phyloP scores from a whole-genome alignment of 192 early-diverging fungal genomes.

The Coemansia sp. region DNA sequence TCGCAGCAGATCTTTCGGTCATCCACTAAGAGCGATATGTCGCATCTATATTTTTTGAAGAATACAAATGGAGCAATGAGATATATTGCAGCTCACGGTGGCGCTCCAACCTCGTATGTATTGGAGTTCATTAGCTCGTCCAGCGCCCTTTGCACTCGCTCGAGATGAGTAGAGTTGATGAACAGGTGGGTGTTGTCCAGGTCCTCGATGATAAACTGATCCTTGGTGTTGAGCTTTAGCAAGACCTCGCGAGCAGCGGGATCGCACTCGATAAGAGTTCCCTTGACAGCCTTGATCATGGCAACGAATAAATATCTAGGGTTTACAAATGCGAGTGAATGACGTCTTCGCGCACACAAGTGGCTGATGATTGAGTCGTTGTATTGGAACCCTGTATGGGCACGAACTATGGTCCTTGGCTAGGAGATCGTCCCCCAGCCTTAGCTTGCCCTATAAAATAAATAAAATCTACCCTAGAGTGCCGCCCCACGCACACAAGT shows the following conservation, averaged over 20 bases:
- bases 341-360: too few relatives aligned
- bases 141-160: slow-evolving; percentile 59
- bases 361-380: too few relatives aligned
- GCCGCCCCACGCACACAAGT: too few relatives aligned
- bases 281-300: slow-evolving; percentile 51
- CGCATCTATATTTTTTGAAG: background rate
- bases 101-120: slow-evolving; percentile 56
- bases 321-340: background rate
- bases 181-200: slow-evolving; percentile 81
- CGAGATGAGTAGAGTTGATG: slow-evolving; percentile 61
- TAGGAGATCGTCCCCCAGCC: too few relatives aligned
- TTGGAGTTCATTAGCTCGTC: slow-evolving; percentile 75
- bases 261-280: slow-evolving; percentile 68
- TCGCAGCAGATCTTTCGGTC: slow-evolving; percentile 25
- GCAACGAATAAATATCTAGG: background rate
- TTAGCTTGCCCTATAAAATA: too few relatives aligned
- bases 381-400: too few relatives aligned
- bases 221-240: slow-evolving; percentile 63
- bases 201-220: slow-evolving; percentile 79
- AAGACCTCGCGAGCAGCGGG: slow-evolving; percentile 75
- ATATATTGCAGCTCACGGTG: background rate
- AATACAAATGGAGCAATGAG: too few relatives aligned
- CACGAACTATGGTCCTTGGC: too few relatives aligned
- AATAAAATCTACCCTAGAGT: too few relatives aligned
- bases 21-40: background rate